These are phyloP conservation scores for Lathyrus tuberosus DNA, from an alignment of 306 rosid species.

Conservation along the genomic window DNA sequence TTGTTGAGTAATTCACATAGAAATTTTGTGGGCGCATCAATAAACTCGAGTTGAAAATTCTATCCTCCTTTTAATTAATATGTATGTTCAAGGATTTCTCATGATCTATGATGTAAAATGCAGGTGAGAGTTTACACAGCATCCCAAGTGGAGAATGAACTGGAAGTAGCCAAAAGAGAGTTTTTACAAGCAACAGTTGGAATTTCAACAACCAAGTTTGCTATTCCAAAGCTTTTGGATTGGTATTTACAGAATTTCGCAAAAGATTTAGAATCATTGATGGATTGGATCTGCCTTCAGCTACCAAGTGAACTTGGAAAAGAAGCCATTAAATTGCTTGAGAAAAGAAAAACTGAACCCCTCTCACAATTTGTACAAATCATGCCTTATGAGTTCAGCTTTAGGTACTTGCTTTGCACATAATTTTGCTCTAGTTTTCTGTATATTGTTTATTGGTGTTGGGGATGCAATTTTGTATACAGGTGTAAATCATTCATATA, in stretches of 20 bases:
- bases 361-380: constrained; percentile 76
- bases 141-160: constrained; percentile 77
- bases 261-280: constrained; percentile 84
- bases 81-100: constrained; percentile 6
- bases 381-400: constrained; percentile 83
- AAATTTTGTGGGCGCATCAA: constrained; percentile 17
- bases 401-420: constrained; percentile 85
- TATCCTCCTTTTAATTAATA: background rate
- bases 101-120: constrained; percentile 37
- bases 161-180: constrained; percentile 86
- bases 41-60: constrained; percentile 12
- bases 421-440: constrained; percentile 41
- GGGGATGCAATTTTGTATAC: constrained; percentile 53
- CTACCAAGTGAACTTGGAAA: constrained; percentile 84
- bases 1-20: constrained; percentile 27
- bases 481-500: constrained; percentile 38
- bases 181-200: constrained; percentile 83
- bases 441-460: constrained; percentile 34
- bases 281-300: constrained; percentile 95
- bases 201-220: constrained; percentile 65
- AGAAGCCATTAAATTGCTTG: constrained; percentile 80
- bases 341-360: constrained; percentile 57
- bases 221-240: constrained; percentile 79
- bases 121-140: constrained; percentile 95
- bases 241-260: constrained; percentile 92